Base-by-base conservation (phyloP, 176 grass and related monocot genomes). In the Hyparrhenia diplandra region DNA sequence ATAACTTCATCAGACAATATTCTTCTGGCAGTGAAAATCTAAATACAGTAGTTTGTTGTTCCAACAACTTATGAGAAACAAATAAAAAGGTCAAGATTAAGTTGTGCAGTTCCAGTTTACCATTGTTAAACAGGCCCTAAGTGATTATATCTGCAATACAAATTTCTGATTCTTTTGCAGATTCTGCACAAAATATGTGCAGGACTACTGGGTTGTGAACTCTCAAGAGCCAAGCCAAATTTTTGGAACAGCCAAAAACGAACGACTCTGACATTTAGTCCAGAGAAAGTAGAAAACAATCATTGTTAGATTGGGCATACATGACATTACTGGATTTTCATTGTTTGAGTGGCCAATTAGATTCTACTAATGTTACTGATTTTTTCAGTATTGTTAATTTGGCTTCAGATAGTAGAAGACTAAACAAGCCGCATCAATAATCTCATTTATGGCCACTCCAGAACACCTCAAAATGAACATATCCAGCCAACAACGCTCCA, bases 61-160 rank as follows among this genome's bases (percentile, higher is more conserved):
- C 25, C 41, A 85, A 43, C 30, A 32, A 35, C 34, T 68, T 54
- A 61, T 43, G 16, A n/a, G 70, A 46, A 83, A 59, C 67, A 83
- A 74, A 47, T 74, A 83, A 6, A 60, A 77, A 42, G 75, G 29
- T 78, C 18, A 11, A 20, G 6, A 65, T 54, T 21, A 78, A 21
- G 29, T 64, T 31, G 20, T 6, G 23, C 17, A 63, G 31, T 71
- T 31, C 17, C n/a, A n/a, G n/a, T n/a, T n/a, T n/a, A 62, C 4
- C 35, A 28, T 34, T 75, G 11, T 31, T 37, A 60, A 68, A 6
- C 32, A 39, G 9, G 21, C 11, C 35, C 69, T 58, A 60, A 61
- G 60, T 55, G 25, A 71, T 55, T 82, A 6, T 58, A 40, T 73
- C 2, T 54, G 37, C 24, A 37, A 55, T 29, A 39, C 6, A 43